A percentile compares a stretch with the other conserved stretches of the same genome.
phyloP scores from a whole-genome alignment of 805 yeast genomes.

The Candida sonorensis region DNA sequence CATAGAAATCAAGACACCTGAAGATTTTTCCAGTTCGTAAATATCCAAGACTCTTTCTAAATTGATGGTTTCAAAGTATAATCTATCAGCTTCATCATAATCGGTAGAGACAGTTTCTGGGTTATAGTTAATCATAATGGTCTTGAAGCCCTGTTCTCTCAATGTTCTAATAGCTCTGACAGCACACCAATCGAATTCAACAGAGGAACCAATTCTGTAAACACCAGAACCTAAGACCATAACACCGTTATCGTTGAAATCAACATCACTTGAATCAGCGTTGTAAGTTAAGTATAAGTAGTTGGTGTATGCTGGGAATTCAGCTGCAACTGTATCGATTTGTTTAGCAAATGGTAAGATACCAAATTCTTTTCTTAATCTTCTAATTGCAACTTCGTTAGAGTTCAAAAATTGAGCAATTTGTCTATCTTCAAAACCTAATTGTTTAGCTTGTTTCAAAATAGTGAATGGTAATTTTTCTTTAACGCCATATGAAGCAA shows the following conservation, averaged over 20 bases:
- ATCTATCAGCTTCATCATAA: constrained; percentile 95
- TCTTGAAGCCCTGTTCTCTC: constrained; percentile 78
- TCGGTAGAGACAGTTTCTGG: constrained; percentile 99
- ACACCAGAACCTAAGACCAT: constrained; percentile 98
- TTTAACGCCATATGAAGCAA: constrained; percentile 48
- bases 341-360: constrained; percentile 92
- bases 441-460: constrained; percentile 79
- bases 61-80: constrained; percentile 82
- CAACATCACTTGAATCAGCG: constrained; percentile 79
- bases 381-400: constrained; percentile 75
- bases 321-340: constrained; percentile 97
- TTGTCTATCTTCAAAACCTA: constrained; percentile 94
- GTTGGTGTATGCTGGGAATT: constrained; percentile 96
- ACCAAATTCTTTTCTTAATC: constrained; percentile 70
- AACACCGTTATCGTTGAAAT: constrained; percentile 83
- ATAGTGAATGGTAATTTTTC: constrained; percentile 56
- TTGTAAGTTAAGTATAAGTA: constrained; percentile 94
- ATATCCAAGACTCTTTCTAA: constrained; percentile 97
- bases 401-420: constrained; percentile 71
- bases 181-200: constrained; percentile 99
- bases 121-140: constrained; percentile 95
- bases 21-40: constrained; percentile 83
- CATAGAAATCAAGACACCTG: constrained; percentile 91
- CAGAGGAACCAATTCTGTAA: constrained; percentile 96
- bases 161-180: constrained; percentile 93